Evolutionary conservation across 139 green algal genomes (phyloP).

Genomic region (Chlorella sp.): DNA sequence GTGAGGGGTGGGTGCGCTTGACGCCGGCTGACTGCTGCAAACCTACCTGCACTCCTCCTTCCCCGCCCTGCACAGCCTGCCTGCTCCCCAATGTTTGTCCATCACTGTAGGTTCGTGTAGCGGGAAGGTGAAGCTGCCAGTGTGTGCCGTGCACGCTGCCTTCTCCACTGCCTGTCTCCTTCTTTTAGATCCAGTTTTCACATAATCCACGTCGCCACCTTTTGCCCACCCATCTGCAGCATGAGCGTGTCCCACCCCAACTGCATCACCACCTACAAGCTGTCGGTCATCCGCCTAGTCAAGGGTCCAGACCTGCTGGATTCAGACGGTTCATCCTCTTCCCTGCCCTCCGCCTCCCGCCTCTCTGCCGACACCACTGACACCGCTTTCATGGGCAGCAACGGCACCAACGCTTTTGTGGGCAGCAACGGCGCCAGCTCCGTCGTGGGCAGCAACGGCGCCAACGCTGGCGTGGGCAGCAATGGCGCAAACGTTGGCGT

Average conservation of each 20-base stretch:
- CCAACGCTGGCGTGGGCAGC: background rate
- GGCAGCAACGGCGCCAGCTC: background rate
- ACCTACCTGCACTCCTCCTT: too few species aligned
- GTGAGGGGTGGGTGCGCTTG: background rate
- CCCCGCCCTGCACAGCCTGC: too few species aligned
- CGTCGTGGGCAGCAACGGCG: background rate
- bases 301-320: background rate
- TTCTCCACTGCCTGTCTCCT: too few species aligned
- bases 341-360: too few species aligned
- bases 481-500: background rate
- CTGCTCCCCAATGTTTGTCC: too few species aligned
- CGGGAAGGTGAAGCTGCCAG: background rate
- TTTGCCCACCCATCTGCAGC: background rate
- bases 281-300: slow-evolving; percentile 21
- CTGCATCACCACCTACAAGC: slow-evolving; percentile 36
- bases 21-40: background rate
- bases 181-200: too few species aligned
- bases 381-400: background rate
- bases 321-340: background rate
- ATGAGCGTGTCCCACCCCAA: slow-evolving; percentile 38
- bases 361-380: background rate
- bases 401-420: background rate
- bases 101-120: too few species aligned
- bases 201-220: too few species aligned
- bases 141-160: too few species aligned